Evolutionary conservation across 345 rosid species (phyloP).

Genomic region (Kernera saxatilis): DNA sequence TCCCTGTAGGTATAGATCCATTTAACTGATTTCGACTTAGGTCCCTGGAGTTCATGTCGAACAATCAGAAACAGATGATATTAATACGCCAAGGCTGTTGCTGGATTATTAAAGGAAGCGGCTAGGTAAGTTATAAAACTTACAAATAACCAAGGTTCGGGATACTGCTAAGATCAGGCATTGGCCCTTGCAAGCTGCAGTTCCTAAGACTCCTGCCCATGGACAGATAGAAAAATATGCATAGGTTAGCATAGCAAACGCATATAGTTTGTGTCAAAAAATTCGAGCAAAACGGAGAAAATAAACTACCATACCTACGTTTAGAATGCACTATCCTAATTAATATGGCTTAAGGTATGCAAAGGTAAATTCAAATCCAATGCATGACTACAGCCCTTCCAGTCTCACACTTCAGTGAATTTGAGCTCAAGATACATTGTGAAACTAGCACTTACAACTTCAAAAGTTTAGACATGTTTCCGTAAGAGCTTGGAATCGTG

Average conservation of each 20-base stretch:
- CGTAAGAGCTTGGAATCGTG: constrained; percentile 65
- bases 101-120: not conserved
- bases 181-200: constrained; percentile 77
- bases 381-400: not conserved
- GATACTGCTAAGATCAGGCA: constrained; percentile 82
- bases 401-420: not conserved
- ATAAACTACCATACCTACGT: not conserved
- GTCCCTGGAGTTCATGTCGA: constrained; percentile 51
- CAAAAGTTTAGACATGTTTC: constrained; percentile 68
- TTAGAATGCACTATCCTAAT: not conserved
- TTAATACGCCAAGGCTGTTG: not conserved
- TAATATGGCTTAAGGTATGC: not conserved
- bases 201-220: constrained; percentile 80
- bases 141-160: constrained; percentile 80
- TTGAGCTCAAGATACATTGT: not conserved
- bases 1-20: constrained; percentile 62
- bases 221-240: not conserved
- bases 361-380: not conserved
- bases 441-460: constrained; percentile 66
- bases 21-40: constrained; percentile 72
- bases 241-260: not conserved
- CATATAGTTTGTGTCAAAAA: not conserved
- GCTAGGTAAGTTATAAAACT: constrained; percentile 27
- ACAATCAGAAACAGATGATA: constrained; percentile 9
- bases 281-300: not conserved